Evolutionary conservation across 495 filamentous ascomycete species (phyloP).

Genomic region (Trichoderma erinaceum): DNA sequence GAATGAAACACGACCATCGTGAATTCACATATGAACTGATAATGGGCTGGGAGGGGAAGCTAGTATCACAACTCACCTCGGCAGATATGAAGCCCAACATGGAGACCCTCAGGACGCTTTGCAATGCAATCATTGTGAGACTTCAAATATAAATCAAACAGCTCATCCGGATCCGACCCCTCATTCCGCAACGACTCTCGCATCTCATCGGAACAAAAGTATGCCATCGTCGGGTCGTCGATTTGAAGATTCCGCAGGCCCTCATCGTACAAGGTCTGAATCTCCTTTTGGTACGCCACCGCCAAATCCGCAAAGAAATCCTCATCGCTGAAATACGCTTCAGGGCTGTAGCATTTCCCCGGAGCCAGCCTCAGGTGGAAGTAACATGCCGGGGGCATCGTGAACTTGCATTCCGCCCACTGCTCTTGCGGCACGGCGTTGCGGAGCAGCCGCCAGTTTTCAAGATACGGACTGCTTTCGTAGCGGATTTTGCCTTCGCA

Average conservation of each 20-base stretch:
- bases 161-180: slow-evolving; percentile 54
- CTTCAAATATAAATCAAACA: slow-evolving; percentile 67
- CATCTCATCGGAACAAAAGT: slow-evolving; percentile 76
- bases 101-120: slow-evolving; percentile 58
- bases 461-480: slow-evolving; percentile 57
- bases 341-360: slow-evolving; percentile 59
- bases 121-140: slow-evolving; percentile 70
- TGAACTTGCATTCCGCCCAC: slow-evolving; percentile 63
- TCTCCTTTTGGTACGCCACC: slow-evolving; percentile 59
- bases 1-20: background rate
- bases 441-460: slow-evolving; percentile 62
- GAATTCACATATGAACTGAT: background rate
- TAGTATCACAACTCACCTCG: slow-evolving; percentile 27
- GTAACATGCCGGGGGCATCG: slow-evolving; percentile 64
- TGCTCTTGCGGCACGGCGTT: slow-evolving; percentile 51
- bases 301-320: slow-evolving; percentile 73
- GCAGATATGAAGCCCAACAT: slow-evolving; percentile 73
- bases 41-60: background rate
- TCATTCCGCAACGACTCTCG: slow-evolving; percentile 58
- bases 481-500: slow-evolving; percentile 70
- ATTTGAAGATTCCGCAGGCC: slow-evolving; percentile 67
- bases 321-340: slow-evolving; percentile 57
- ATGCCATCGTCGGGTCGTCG: slow-evolving; percentile 71
- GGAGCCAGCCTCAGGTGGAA: slow-evolving; percentile 70
- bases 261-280: slow-evolving; percentile 61